phyloP scores from a whole-genome alignment of 306 rosid species.

The Chamaecrista fasciculata region DNA sequence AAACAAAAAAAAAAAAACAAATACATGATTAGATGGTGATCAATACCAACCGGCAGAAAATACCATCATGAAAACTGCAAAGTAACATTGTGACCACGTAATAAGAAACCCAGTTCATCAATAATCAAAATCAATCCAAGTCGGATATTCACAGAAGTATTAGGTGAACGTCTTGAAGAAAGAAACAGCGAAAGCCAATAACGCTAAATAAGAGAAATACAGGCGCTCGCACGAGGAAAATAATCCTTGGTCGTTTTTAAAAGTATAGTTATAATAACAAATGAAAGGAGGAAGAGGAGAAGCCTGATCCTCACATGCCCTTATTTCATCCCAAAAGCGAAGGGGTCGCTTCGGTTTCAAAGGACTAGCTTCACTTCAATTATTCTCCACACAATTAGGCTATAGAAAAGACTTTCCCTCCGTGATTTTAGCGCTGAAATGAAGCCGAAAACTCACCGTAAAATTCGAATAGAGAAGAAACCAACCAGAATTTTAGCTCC shows the following conservation, averaged over 20 bases:
- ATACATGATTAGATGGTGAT: slow-evolving; percentile 14
- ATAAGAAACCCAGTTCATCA: slow-evolving; percentile 29
- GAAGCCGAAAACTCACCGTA: slow-evolving; percentile 24
- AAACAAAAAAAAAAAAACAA: not conserved
- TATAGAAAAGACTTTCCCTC: slow-evolving; percentile 30
- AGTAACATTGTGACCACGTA: not conserved
- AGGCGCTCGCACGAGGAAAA: slow-evolving; percentile 11
- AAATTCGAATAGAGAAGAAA: not conserved
- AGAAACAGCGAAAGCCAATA: not conserved
- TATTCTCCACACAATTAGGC: slow-evolving; percentile 31
- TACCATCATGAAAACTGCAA: not conserved
- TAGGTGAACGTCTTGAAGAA: slow-evolving; percentile 4
- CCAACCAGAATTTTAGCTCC: not conserved
- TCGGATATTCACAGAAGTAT: not conserved
- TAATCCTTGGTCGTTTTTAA: slow-evolving; percentile 5
- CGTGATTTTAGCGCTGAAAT: slow-evolving; percentile 40
- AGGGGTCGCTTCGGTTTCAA: slow-evolving; percentile 28
- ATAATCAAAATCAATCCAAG: not conserved
- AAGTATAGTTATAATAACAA: not conserved
- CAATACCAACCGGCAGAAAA: not conserved
- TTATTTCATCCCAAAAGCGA: slow-evolving; percentile 38
- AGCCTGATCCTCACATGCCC: slow-evolving; percentile 31
- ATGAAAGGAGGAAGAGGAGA: slow-evolving; percentile 31
- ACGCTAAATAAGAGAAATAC: not conserved
- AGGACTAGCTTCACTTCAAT: slow-evolving; percentile 32